phyloP scores from a whole-genome alignment of 805 yeast genomes.

The Pichia manshurica region DNA sequence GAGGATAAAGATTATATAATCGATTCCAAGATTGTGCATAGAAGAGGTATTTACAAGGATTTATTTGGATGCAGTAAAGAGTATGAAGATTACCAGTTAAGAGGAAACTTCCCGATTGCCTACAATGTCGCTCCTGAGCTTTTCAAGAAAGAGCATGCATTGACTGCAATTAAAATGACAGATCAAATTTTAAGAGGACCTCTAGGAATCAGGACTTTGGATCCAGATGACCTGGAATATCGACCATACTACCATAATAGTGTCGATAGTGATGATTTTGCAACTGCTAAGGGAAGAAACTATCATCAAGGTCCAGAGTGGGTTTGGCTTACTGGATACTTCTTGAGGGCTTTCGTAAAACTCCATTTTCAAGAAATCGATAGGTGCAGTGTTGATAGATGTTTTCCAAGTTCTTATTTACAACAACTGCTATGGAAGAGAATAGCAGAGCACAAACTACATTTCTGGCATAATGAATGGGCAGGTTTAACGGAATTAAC shows the following conservation, averaged over 20 bases:
- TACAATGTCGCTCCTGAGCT: conserved; percentile 94
- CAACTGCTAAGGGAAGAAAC: conserved; percentile 91
- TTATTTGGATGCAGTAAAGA: conserved; percentile 74
- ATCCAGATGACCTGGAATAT: conserved; percentile 88
- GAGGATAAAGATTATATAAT: conserved; percentile 60
- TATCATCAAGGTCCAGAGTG: conserved; percentile 99
- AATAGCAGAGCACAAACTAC: conserved; percentile 55
- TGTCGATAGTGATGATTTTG: conserved; percentile 78
- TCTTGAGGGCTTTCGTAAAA: conserved; percentile 66
- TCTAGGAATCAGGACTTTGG: conserved; percentile 84
- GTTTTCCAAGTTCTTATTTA: conserved; percentile 43
- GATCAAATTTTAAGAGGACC: conserved; percentile 80
- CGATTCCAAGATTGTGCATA: conserved; percentile 61
- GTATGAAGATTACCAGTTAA: conserved; percentile 87
- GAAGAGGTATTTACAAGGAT: conserved; percentile 94
- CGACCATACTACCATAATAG: conserved; percentile 83
- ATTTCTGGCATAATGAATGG: conserved; percentile 81
- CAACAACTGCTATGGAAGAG: conserved; percentile 56
- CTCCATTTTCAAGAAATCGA: conserved; percentile 38
- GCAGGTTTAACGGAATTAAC: conserved; percentile 92
- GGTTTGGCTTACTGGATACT: conserved; percentile 91
- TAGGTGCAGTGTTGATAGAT: conserved; percentile 9
- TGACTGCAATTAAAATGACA: conserved; percentile 61
- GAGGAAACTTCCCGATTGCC: conserved; percentile 91
- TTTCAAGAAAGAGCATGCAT: conserved; percentile 57